A percentile compares a stretch with the other conserved stretches of the same genome.
phyloP scores from a whole-genome alignment of 768 basidiomycete genomes.

The Mycena rebaudengoi region DNA sequence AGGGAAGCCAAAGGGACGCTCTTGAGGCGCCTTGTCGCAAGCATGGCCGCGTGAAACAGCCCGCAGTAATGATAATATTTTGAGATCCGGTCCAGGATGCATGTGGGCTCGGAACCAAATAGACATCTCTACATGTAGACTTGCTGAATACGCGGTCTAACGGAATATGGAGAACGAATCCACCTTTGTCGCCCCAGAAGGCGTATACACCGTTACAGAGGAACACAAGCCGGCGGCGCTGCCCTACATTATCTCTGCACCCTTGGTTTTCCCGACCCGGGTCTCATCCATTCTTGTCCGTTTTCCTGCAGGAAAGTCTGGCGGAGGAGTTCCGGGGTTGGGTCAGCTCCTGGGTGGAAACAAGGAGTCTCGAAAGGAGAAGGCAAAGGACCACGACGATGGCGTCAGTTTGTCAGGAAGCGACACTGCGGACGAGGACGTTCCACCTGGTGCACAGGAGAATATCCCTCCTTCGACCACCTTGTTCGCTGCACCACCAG shows the following conservation, averaged over 20 bases:
- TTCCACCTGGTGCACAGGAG: slow-evolving; percentile 51
- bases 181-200: slow-evolving; percentile 89
- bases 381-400: slow-evolving; percentile 59
- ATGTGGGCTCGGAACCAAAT: slow-evolving; percentile 19
- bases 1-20: slow-evolving; percentile 25
- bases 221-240: slow-evolving; percentile 77
- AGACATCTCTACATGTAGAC: slow-evolving; percentile 17
- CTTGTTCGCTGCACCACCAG: slow-evolving; percentile 63
- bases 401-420: slow-evolving; percentile 84
- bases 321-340: slow-evolving; percentile 66
- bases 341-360: slow-evolving; percentile 74
- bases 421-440: slow-evolving; percentile 74
- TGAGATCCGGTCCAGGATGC: slow-evolving; percentile 53
- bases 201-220: slow-evolving; percentile 88
- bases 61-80: background rate
- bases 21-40: slow-evolving; percentile 37
- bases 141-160: slow-evolving; percentile 33
- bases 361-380: slow-evolving; percentile 71
- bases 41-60: slow-evolving; percentile 39
- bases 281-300: slow-evolving; percentile 69
- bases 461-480: slow-evolving; percentile 50
- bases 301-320: slow-evolving; percentile 65
- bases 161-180: slow-evolving; percentile 79
- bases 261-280: slow-evolving; percentile 62
- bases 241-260: slow-evolving; percentile 47